phyloP scores from a whole-genome alignment of 1,284 basidiomycete genomes.

The Trichosporon asahii region DNA sequence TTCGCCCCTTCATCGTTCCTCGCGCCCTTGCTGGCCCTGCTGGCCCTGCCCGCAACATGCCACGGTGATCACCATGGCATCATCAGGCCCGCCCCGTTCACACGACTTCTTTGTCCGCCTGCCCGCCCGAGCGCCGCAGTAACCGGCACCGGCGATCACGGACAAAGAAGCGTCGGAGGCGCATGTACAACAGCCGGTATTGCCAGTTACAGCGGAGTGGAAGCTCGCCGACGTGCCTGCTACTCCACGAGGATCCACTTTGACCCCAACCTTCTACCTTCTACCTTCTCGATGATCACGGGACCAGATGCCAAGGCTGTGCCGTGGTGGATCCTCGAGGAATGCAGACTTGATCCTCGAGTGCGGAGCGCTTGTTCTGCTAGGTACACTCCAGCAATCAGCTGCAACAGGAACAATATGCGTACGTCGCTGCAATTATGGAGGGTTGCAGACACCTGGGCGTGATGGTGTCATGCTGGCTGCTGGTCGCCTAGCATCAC shows the following conservation, averaged over 20 bases:
- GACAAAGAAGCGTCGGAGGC: not conserved
- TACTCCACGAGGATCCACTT: not conserved
- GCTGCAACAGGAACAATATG: not conserved
- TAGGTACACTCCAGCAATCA: not conserved
- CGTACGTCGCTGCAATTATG: not conserved
- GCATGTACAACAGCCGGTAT: not conserved
- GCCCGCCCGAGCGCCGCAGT: not conserved
- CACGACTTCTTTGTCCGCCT: not conserved
- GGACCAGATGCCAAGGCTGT: not conserved
- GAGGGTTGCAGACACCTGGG: not conserved
- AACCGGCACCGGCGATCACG: not conserved
- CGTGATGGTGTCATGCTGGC: not conserved
- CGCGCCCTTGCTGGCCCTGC: not conserved
- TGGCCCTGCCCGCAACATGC: not conserved
- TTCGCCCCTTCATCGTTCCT: not conserved
- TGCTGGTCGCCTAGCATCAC: too few species aligned
- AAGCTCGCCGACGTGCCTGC: not conserved
- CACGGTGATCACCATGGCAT: not conserved
- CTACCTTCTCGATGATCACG: not conserved
- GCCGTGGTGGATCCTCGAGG: not conserved
- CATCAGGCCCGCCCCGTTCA: not conserved
- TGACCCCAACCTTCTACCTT: not conserved
- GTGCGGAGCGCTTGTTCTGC: not conserved
- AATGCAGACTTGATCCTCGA: not conserved
- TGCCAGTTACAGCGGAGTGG: not conserved